These are phyloP conservation scores for Malus domestica DNA, from an alignment of 306 rosid genomes.

Conservation along the genomic window ASM211411v1 NC_041789.1:8112001-8112500, in stretches of 20 bases:
- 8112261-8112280: constrained; percentile 18
- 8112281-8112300: not conserved
- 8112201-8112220: constrained; percentile 63
- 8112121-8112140: constrained; percentile 25
- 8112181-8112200: constrained; percentile 54
- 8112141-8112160: constrained; percentile 34
- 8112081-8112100: constrained; percentile 32
- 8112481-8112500: constrained; percentile 56
- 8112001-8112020: constrained; percentile 21
- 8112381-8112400: not conserved
- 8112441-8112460: constrained; percentile 51
- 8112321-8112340: not conserved
- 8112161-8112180: constrained; percentile 62
- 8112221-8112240: constrained; percentile 18
- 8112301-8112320: not conserved
- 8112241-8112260: constrained; percentile 34
- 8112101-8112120: constrained; percentile 46
- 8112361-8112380: not conserved
- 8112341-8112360: constrained; percentile 12
- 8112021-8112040: constrained; percentile 15
- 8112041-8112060: not conserved
- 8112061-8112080: not conserved
- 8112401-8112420: constrained; percentile 36
- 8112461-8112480: constrained; percentile 92
- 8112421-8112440: constrained; percentile 56